phyloP scores from a whole-genome alignment of 345 rosid species.

The Acer negundo region DNA sequence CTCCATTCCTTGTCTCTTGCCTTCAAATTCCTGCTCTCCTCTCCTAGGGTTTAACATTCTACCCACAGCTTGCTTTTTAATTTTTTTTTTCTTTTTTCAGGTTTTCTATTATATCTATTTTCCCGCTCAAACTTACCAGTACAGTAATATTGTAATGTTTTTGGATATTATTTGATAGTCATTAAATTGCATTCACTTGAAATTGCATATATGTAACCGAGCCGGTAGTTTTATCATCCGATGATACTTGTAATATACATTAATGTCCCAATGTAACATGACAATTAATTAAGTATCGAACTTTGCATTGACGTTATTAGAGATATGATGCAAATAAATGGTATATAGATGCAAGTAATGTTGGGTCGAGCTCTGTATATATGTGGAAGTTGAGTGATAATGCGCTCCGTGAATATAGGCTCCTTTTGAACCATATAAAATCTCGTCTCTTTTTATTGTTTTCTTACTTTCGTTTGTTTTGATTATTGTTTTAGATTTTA shows the following conservation, averaged over 20 bases:
- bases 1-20: slow-evolving; percentile 43
- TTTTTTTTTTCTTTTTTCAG: neutral
- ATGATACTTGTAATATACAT: no score
- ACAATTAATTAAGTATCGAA: neutral
- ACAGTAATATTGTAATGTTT: neutral
- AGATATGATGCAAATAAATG: neutral
- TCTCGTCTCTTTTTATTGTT: no score
- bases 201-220: no score
- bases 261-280: no score
- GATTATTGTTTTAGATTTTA: no score
- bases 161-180: neutral
- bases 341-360: no score
- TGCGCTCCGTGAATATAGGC: no score
- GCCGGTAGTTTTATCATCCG: no score
- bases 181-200: neutral
- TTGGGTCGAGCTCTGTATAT: no score
- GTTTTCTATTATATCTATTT: neutral
- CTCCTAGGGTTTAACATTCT: slow-evolving; percentile 6
- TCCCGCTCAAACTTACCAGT: neutral
- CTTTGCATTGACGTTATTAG: neutral
- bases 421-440: no score
- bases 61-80: neutral
- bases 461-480: no score
- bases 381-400: no score
- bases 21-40: slow-evolving; percentile 12